These are phyloP conservation scores for Hypoxylon trugodes DNA, from an alignment of 495 filamentous ascomycete genomes.

Conservation along the genomic window DNA sequence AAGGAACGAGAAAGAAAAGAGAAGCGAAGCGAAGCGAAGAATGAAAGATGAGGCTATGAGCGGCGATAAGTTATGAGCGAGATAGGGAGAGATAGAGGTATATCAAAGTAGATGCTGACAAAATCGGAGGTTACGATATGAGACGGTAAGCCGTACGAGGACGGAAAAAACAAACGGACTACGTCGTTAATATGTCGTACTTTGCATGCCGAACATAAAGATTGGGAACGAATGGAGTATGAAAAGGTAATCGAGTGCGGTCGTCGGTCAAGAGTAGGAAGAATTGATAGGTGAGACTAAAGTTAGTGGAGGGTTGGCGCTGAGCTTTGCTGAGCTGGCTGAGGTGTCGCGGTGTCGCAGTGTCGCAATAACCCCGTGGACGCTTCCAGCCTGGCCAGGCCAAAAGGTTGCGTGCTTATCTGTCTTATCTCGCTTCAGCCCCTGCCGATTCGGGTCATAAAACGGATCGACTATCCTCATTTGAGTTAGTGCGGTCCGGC, in stretches of 20 bases:
- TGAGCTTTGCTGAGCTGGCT: no score
- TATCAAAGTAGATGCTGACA: slow-evolving; percentile 21
- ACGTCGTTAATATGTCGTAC: slow-evolving; percentile 2
- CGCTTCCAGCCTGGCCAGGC: no score
- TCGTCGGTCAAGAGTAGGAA: neutral
- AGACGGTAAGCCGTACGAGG: neutral
- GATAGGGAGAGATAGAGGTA: no score
- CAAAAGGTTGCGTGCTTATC: slow-evolving; percentile 25
- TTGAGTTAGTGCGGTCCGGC: slow-evolving; percentile 16
- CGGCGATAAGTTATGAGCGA: no score
- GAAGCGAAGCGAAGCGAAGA: slow-evolving; percentile 8
- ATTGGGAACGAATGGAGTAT: slow-evolving; percentile 21
- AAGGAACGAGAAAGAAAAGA: slow-evolving; percentile 21
- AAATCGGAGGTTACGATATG: slow-evolving; percentile 29
- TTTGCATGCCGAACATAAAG: slow-evolving; percentile 31
- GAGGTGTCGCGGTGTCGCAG: neutral
- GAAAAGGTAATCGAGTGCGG: slow-evolving; percentile 23
- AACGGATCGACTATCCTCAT: slow-evolving; percentile 20
- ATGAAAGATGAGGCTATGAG: no score
- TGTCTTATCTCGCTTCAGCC: slow-evolving; percentile 16
- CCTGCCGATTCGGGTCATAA: slow-evolving; percentile 22
- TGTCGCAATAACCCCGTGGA: slow-evolving; percentile 15
- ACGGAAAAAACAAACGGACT: slow-evolving; percentile 5
- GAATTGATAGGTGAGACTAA: slow-evolving; percentile 5
- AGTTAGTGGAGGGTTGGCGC: slow-evolving; percentile 11